Base-by-base conservation (phyloP, 768 basidiomycete species). In the Hygrocybe punicea region DNA sequence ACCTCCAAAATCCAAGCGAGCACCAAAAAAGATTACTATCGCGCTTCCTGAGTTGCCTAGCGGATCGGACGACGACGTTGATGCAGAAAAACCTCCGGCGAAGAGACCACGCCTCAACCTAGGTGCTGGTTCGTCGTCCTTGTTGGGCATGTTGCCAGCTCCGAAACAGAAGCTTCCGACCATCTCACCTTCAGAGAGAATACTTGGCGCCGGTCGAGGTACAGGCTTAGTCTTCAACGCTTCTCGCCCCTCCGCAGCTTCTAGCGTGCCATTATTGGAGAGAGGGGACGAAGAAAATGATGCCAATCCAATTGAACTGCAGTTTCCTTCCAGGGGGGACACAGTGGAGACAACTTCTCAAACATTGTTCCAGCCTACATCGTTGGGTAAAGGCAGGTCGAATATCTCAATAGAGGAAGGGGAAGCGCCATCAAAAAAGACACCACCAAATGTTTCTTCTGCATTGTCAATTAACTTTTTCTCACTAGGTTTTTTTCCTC, bases 61-160 rank as follows among this genome's bases (percentile, higher is more conserved):
- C 54, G 60, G 45, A 57, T 74, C 58, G 62, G 70, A 71, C 16
- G 73, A 76, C n/a, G 69, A 70, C 29, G 67, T 68, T 23, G 80
- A 78, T 35, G 71, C 69, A n/a, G 73, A 76, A 67, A 62, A 74
- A 61, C 86, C 84, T 37, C 75, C 81, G 2, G 75, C 83, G 37
- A 91, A 89, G 71, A 86, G 79, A 57, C 73, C 78, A 16, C 78
- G 81, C 23, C 60, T 82, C 37, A 76, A 78, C 34, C 58, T 78
- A 19, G 82, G 85, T 7, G 82, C 82, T 24, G 88, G 88, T 9
- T 66, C 67, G 11, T 91, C 89, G 0, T 81, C 83, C 2, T 66
- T 92, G 48, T 64, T 91, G 33, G 79, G 80, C 8, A 89, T 91
- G 85, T 76, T 92, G 10, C 90, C 90, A 34, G 81, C 84, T 0